Conservation (phyloP, 75 land plant species). For the Selaginella tamariscina region DNA sequence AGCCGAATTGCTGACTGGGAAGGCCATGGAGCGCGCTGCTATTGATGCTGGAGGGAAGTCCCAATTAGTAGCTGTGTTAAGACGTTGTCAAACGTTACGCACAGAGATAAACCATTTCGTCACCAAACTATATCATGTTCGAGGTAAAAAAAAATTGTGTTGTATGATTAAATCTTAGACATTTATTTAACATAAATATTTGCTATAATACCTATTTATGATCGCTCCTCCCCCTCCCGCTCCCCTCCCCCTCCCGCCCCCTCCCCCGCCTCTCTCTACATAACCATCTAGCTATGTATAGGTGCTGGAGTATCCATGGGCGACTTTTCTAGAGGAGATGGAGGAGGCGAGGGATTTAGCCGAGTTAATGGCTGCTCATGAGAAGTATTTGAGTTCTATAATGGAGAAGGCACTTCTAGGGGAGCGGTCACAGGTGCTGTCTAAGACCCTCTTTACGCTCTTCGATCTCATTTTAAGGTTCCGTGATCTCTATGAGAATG, state of each 20-base stretch:
- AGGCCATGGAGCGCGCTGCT: slow-evolving; percentile 34
- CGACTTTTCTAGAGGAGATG: slow-evolving; percentile 79
- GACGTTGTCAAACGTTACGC: slow-evolving; percentile 88
- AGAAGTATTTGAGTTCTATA: slow-evolving; percentile 80
- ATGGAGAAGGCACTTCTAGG: slow-evolving; percentile 92
- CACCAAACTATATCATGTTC: no score
- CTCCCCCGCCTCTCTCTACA: no score
- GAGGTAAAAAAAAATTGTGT: no score
- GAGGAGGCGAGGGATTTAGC: slow-evolving; percentile 83
- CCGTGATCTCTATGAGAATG: slow-evolving; percentile 75
- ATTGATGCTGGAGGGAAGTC: slow-evolving; percentile 44
- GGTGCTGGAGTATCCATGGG: slow-evolving; percentile 96
- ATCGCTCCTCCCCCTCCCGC: no score
- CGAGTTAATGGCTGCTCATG: slow-evolving; percentile 89
- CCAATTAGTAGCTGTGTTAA: slow-evolving; percentile 47
- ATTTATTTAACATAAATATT: no score
- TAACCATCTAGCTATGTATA: no score
- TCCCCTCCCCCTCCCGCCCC: no score
- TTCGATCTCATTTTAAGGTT: slow-evolving; percentile 86
- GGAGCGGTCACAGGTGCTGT: slow-evolving; percentile 60
- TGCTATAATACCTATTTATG: slow-evolving; percentile 98
- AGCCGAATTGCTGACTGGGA: slow-evolving; percentile 77
- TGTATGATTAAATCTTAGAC: no score
- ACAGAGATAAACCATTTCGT: slow-evolving; percentile 98
- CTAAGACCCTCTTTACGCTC: slow-evolving; percentile 56